Evolutionary conservation across 441 rosid species (phyloP).

Genomic region (Populus hybrid): DNA sequence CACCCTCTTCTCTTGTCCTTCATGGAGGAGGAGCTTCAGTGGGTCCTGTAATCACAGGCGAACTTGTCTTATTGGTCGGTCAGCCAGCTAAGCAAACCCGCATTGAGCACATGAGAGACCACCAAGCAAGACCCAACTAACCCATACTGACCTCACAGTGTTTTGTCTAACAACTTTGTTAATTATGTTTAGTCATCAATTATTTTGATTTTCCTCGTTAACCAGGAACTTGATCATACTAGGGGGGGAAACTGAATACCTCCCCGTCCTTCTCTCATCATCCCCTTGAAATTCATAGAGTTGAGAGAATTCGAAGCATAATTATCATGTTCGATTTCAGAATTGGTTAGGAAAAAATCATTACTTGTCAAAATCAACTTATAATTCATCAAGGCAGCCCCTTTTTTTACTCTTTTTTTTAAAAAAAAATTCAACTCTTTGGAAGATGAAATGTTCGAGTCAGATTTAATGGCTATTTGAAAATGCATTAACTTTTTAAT

Average conservation of each 20-base stretch:
- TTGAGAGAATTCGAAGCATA: too few relatives aligned
- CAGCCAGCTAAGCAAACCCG: slow-evolving; percentile 19
- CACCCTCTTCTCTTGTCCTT: too few relatives aligned
- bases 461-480: too few relatives aligned
- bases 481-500: too few relatives aligned
- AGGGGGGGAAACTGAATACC: not conserved
- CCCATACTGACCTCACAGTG: not conserved
- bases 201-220: not conserved
- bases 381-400: too few relatives aligned
- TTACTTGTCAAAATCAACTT: too few relatives aligned
- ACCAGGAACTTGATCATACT: not conserved
- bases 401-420: too few relatives aligned
- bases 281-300: too few relatives aligned
- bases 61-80: slow-evolving; percentile 19
- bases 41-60: not conserved
- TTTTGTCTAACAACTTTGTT: not conserved
- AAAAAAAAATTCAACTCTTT: too few relatives aligned
- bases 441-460: too few relatives aligned
- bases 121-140: not conserved
- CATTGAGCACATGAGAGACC: slow-evolving; percentile 11
- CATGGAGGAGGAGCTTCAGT: not conserved
- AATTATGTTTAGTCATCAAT: not conserved
- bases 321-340: too few relatives aligned
- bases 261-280: not conserved
- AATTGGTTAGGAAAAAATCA: too few relatives aligned